Evolutionary conservation across 345 rosid genomes (phyloP), one percentile per base, ranked within the genome.

Genomic region (Reutealis trisperma): DNA sequence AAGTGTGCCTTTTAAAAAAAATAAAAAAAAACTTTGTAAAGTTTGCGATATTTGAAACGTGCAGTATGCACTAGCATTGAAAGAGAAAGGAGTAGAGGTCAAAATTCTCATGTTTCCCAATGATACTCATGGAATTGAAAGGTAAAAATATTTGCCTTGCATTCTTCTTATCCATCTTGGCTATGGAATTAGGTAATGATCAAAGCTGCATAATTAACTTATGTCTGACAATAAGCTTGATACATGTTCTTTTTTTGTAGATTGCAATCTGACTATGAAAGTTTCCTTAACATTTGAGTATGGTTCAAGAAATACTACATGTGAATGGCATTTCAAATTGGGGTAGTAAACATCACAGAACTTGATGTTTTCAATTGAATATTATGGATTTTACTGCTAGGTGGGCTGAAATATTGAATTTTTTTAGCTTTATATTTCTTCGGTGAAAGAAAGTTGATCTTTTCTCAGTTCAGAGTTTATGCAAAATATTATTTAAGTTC

Each of bases 301-400:
- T 89, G 98, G 93, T 94, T 93, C 87, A 90, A 89, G 83, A 91
- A 88, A 84, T 79, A 89, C 78, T 90, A 97, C 77, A 89, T 89
- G 74, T 84, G 83, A 80, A 37, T 5, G n/a, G 18, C 34, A 25
- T 25, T 15, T 45, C 72, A 64, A 16, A 41, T 34, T 47, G n/a
- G 54, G 47, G 13, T 15, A 8, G 13, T 49, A 1, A 51, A 0
- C 11, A 10, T 60, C 1, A 13, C 30, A 60, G 14, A 9, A 22
- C 22, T 19, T 15, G 30, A 55, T 15, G 30, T 27, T 69, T 13
- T 66, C 52, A 66, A 30, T 51, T 22, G 52, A 24, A 45, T 12
- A 44, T 3, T 45, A 45, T 3, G 37, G 12, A 22, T 69, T 47
- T 15, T 27, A 49, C 37, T 49, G 42, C 19, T 49, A 27, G 59